Conservation (phyloP, 2,329 filamentous ascomycete species). For the Botryosphaeria dothidea region DNA sequence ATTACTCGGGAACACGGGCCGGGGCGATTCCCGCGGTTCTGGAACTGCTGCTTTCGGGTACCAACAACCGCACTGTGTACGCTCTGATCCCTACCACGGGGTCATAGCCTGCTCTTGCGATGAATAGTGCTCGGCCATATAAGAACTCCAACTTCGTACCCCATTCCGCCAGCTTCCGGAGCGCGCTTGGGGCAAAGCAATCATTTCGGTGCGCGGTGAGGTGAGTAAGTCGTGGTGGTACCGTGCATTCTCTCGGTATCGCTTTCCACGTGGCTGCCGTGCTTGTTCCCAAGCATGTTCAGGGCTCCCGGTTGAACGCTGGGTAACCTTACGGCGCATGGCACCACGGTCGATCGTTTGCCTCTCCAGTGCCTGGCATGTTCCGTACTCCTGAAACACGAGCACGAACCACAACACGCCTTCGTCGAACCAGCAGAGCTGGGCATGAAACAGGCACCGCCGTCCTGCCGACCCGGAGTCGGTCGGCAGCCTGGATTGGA, state of each 20-base stretch:
- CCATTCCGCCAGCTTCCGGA: background rate
- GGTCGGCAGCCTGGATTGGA: background rate
- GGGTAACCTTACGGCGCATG: background rate
- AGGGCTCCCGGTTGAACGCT: background rate
- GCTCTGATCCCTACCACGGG: background rate
- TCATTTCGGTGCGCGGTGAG: background rate
- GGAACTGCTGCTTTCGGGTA: background rate
- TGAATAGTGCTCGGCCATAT: background rate
- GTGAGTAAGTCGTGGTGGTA: background rate
- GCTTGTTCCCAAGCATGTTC: background rate
- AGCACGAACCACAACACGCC: background rate
- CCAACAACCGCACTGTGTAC: background rate
- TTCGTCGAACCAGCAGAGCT: too few relatives aligned
- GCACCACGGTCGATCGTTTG: background rate
- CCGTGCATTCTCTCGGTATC: background rate
- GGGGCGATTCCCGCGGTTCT: background rate
- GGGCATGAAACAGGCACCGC: background rate
- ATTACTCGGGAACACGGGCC: background rate
- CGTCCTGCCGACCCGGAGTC: background rate
- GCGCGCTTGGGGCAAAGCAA: background rate
- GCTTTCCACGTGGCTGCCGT: background rate
- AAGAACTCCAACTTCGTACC: background rate
- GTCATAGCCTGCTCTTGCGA: background rate
- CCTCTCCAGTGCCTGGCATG: background rate
- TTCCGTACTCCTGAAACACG: background rate